These are phyloP conservation scores for Aspergillus tamarii DNA, from an alignment of 2,329 filamentous ascomycete species.

Conservation along the genomic window DNA sequence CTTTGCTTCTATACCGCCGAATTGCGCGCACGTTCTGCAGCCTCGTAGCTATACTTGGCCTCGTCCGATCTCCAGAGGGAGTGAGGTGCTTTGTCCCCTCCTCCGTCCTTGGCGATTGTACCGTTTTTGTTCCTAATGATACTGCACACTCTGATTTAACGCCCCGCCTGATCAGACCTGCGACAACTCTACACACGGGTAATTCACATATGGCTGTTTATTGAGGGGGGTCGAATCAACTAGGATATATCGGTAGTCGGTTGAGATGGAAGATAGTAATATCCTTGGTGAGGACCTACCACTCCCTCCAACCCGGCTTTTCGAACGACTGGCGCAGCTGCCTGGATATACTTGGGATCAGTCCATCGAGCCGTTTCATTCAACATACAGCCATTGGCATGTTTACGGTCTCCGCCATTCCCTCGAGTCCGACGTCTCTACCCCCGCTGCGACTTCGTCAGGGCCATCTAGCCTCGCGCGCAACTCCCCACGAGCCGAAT, in stretches of 20 bases:
- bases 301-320: constrained; percentile 67
- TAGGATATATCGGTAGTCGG: constrained; percentile 21
- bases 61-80: constrained; percentile 8
- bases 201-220: constrained; percentile 26
- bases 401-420: constrained; percentile 64
- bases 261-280: constrained; percentile 39
- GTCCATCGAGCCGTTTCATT: constrained; percentile 50
- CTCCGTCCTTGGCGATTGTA: constrained; percentile 23
- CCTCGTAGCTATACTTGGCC: not conserved
- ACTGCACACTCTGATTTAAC: constrained; percentile 16
- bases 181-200: constrained; percentile 10
- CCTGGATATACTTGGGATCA: constrained; percentile 79
- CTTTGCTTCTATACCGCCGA: not conserved
- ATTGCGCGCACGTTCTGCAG: not conserved
- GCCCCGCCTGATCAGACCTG: constrained; percentile 11
- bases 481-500: constrained; percentile 47
- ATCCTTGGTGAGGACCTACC: constrained; percentile 52
- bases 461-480: constrained; percentile 47
- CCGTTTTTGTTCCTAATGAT: constrained; percentile 31
- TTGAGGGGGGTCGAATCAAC: constrained; percentile 18
- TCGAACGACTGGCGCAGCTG: constrained; percentile 72
- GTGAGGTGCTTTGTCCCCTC: constrained; percentile 17
- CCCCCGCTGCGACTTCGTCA: constrained; percentile 51
- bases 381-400: constrained; percentile 89
- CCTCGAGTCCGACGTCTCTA: constrained; percentile 51